These are phyloP conservation scores for Darksidea phi DNA, from an alignment of 495 filamentous ascomycete species.

Conservation along the genomic window DNA sequence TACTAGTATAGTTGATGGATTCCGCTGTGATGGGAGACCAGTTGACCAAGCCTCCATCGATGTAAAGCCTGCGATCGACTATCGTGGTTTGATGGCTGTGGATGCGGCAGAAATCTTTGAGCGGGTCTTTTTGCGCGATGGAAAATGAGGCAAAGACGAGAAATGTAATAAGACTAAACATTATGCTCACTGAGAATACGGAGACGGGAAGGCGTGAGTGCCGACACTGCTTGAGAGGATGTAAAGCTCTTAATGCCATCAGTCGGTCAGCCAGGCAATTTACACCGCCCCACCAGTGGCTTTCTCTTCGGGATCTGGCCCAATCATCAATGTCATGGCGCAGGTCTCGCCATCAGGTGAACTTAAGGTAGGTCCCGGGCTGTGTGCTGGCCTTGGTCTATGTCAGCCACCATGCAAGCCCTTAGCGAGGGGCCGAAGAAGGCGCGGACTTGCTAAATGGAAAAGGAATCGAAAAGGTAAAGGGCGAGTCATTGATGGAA, in stretches of 20 bases:
- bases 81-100: constrained; percentile 25
- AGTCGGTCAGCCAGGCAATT: too few species aligned
- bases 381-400: background rate
- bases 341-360: background rate
- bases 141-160: constrained; percentile 3
- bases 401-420: background rate
- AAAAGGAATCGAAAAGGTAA: too few species aligned
- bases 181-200: background rate
- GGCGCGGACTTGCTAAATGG: too few species aligned
- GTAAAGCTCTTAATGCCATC: too few species aligned
- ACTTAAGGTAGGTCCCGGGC: background rate
- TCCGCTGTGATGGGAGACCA: constrained; percentile 7
- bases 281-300: too few species aligned
- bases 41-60: constrained; percentile 25
- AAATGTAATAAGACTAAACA: background rate
- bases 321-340: background rate
- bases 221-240: too few species aligned
- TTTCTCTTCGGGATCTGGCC: too few species aligned
- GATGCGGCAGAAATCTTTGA: constrained; percentile 25
- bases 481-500: too few species aligned
- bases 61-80: constrained; percentile 22
- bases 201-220: background rate
- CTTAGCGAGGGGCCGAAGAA: background rate
- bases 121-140: constrained; percentile 15
- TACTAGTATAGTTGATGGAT: constrained; percentile 28